Base-by-base conservation (phyloP, 78 protist species). In the Pigoraptor vietnamica region DNA sequence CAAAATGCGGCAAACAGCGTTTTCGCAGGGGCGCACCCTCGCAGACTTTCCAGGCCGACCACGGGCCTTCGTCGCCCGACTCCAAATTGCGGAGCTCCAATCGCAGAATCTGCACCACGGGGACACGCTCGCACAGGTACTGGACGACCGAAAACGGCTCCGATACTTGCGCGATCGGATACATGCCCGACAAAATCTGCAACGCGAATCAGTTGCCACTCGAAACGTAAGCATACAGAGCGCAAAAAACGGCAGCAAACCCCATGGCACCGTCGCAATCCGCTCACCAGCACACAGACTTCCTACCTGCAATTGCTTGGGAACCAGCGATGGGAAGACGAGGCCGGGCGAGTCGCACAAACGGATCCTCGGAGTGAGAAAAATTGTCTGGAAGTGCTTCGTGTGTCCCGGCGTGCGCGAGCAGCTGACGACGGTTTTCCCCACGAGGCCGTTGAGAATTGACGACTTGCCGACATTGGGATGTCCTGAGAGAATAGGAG, bases 321-420 rank as follows among this genome's bases (percentile, higher is more conserved):
- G 0, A 9, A 90, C 82, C 2, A 87, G 2, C 39, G 90, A 38
- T 1, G 95, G 95, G 67, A 94, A 94, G 35, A 94, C 89, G 24
- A 94, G 89, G 1, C 95, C 95, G 0, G 95, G 95, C 23, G 91
- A 92, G 82, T 94, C 95, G 56, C 91, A 90, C 82, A 94, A 89
- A 21, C 86, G 87, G 32, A 94, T 34, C 37, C 19, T 2, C 23
- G 81, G 32, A 37, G 89, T 82, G 25, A 92, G 82, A 40, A 55
- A 84, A 40, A 79, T 81, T n/a, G 95, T 93, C 83, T 93, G 95
- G 83, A 94, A 83, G 88, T 93, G 95, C 89, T 96, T 96, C 55
- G 98, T 96, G 94, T 95, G 98, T 29, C 98, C 98, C 2, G 98
- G 96, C 0, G 96, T 95, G 23, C 86, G 39, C 1, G 91, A 56